A percentile compares a stretch with the other conserved stretches of the same genome.
phyloP scores from a whole-genome alignment of 2,329 filamentous ascomycete genomes.

The Fusarium nanum region DNA sequence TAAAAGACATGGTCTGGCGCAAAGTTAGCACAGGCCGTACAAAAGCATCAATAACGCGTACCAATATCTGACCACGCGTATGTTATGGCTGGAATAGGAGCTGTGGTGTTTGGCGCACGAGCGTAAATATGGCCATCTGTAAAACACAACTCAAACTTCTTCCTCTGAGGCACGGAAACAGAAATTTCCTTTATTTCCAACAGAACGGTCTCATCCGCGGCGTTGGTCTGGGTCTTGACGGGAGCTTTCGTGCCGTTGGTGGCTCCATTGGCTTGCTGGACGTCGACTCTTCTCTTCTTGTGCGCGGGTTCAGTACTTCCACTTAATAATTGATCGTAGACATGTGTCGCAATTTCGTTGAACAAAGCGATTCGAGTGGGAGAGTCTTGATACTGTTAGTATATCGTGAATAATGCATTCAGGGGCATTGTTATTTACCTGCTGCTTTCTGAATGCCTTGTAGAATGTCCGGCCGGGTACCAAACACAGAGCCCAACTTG shows the following conservation, averaged over 20 bases:
- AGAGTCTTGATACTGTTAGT: slow-evolving; percentile 57
- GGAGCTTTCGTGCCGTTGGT: slow-evolving; percentile 38
- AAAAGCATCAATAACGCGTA: slow-evolving; percentile 49
- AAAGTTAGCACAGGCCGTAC: slow-evolving; percentile 17
- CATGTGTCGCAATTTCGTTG: slow-evolving; percentile 65
- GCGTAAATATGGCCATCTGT: slow-evolving; percentile 70
- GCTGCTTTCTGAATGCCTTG: slow-evolving; percentile 64
- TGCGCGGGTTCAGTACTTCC: slow-evolving; percentile 59
- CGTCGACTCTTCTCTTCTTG: slow-evolving; percentile 66
- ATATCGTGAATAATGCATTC: slow-evolving; percentile 4
- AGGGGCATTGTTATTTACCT: slow-evolving; percentile 55
- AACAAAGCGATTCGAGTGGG: slow-evolving; percentile 64
- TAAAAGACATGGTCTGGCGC: slow-evolving; percentile 69
- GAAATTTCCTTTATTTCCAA: slow-evolving; percentile 75
- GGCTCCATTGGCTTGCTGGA: slow-evolving; percentile 47
- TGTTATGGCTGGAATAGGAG: slow-evolving; percentile 64
- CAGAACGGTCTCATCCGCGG: slow-evolving; percentile 63
- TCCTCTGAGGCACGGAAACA: slow-evolving; percentile 73
- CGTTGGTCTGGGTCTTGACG: slow-evolving; percentile 48
- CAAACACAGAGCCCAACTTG: slow-evolving; percentile 64
- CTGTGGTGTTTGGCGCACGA: slow-evolving; percentile 62
- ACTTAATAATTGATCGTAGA: slow-evolving; percentile 58
- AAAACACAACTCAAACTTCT: slow-evolving; percentile 75
- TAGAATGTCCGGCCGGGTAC: slow-evolving; percentile 67
- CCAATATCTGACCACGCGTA: slow-evolving; percentile 73